Base-by-base conservation (phyloP, 768 basidiomycete genomes). In the Suillus spraguei region DNA sequence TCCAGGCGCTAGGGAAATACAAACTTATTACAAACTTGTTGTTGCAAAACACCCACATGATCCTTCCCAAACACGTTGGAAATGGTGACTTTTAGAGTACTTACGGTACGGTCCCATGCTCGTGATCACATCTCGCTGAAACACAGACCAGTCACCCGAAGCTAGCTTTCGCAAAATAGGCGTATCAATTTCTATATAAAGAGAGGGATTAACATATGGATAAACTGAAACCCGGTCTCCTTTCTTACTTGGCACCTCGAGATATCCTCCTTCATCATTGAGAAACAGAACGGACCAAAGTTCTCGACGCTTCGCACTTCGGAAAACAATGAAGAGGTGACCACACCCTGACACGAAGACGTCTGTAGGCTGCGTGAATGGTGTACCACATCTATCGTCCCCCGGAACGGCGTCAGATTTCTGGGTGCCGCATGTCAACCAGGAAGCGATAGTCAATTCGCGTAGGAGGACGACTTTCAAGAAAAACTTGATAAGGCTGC, bases 231-330 rank as follows among this genome's bases (percentile, higher is more conserved):
- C 13, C 13, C 6, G 35, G 53, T n/a, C 33, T n/a, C 53, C 33
- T 35, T 35, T 11, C 53, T 35, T n/a, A 53, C 53, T 5, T 36
- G 54, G 54, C 3, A 55, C 13, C 7, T 55, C 54, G 7, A 35
- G n/a, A 38, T 55, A 55, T 8, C 53, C 33, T 36, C 53, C 53
- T 35, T 35, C 53, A n/a, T 54, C 53, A n/a, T 54, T n/a, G 11
- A 36, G n/a, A 35, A 54, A 33, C 53, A 54, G 13, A 14, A 33
- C 13, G 5, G 53, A 54, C 33, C 35, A 22, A 11, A 3, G 13
- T 14, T 22, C 20, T 54, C 35, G n/a, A 35, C 6, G 1, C n/a
- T 36, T 55, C 3, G 33, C 53, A 33, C n/a, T 55, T 14, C 2
- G 35, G n/a, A 13, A 55, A 16, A 16, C 13, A 2, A 16, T 8